These are phyloP conservation scores for Umbilicus rupestris DNA, from an alignment of 164 flowering plant genomes.

Conservation along the genomic window DNA sequence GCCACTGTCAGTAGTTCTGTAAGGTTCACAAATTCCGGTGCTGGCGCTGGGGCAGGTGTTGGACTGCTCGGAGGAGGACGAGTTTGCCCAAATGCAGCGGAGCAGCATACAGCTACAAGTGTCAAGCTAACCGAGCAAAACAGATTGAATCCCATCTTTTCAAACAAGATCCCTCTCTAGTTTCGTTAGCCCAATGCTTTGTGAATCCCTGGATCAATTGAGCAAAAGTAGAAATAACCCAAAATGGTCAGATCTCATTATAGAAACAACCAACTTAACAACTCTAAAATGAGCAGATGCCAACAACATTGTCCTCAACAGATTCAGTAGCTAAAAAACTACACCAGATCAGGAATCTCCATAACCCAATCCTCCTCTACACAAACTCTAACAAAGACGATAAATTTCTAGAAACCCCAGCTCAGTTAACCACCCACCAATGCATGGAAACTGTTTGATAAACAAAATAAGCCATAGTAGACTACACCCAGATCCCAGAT, in stretches of 20 bases:
- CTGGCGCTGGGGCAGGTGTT: slow-evolving; percentile 69
- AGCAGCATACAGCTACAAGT: slow-evolving; percentile 19
- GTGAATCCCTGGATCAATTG: neutral
- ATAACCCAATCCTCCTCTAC: no score
- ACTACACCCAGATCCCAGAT: neutral
- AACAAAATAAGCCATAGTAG: no score
- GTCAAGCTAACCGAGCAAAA: slow-evolving; percentile 16
- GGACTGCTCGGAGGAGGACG: slow-evolving; percentile 21
- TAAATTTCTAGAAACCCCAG: neutral
- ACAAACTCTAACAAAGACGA: no score
- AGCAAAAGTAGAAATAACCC: slow-evolving; percentile 1
- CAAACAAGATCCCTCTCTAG: neutral
- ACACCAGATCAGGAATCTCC: no score
- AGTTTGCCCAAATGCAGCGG: slow-evolving; percentile 27
- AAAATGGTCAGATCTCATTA: neutral
- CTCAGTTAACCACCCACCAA: neutral
- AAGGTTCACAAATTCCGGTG: slow-evolving; percentile 68
- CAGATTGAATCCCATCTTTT: slow-evolving; percentile 24
- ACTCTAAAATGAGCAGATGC: neutral
- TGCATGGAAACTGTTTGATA: neutral
- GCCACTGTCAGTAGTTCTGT: slow-evolving; percentile 64
- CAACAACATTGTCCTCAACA: neutral
- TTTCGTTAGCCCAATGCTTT: neutral
- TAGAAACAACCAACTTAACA: neutral
- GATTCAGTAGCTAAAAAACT: neutral